Conservation (phyloP, 352 stramenopile species). For the Stephanocyclus meneghinianus region DNA sequence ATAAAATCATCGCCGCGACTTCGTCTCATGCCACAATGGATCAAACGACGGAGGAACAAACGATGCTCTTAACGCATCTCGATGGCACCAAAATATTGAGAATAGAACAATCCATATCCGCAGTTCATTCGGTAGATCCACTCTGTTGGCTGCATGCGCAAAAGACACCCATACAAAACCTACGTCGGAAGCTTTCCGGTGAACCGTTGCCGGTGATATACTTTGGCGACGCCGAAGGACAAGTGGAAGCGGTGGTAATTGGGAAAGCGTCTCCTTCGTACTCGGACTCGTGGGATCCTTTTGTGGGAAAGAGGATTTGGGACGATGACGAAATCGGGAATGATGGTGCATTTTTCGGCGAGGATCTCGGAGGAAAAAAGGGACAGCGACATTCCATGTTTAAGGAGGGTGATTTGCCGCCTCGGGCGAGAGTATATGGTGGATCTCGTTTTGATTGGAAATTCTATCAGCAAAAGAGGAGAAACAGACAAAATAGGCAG, state of each 20-base stretch:
- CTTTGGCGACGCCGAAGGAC: constrained; percentile 64
- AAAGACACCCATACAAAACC: constrained; percentile 21
- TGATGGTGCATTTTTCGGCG: constrained; percentile 1
- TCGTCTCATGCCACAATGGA: neutral
- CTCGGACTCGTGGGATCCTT: constrained; percentile 65
- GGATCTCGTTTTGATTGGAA: constrained; percentile 72
- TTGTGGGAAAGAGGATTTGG: constrained; percentile 51
- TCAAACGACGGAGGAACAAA: constrained; percentile 5
- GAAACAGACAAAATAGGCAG: neutral
- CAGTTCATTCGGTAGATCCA: constrained; percentile 57
- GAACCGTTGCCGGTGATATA: constrained; percentile 53
- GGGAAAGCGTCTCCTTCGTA: constrained; percentile 50
- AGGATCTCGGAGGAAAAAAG: neutral
- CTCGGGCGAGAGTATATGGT: constrained; percentile 59
- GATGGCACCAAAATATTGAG: constrained; percentile 42
- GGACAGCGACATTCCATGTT: constrained; percentile 24
- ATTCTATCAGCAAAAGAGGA: constrained; percentile 33
- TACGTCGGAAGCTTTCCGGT: constrained; percentile 13
- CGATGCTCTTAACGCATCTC: constrained; percentile 23
- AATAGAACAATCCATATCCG: constrained; percentile 66
- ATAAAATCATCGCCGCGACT: constrained; percentile 21
- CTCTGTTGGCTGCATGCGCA: constrained; percentile 75
- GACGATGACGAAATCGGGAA: constrained; percentile 15
- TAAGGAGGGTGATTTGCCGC: constrained; percentile 50
- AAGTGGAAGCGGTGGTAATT: constrained; percentile 63